A percentile compares a stretch with the other conserved stretches of the same genome.
Evolutionary conservation across 1,284 basidiomycete genomes (phyloP).

Genomic region (Sparassis latifolia): DNA sequence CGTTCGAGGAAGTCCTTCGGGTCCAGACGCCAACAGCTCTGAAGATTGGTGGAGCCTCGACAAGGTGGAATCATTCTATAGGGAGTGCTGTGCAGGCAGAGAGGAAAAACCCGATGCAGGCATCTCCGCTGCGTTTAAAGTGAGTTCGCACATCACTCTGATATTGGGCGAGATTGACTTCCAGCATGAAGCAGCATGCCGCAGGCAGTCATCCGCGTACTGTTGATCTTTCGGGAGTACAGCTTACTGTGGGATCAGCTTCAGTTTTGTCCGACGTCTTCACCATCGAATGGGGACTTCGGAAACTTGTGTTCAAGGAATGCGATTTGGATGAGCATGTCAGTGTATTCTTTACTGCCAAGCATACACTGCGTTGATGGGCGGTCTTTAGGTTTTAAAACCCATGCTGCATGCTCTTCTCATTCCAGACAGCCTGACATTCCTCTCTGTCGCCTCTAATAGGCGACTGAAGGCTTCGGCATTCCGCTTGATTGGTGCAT

Average conservation of each 20-base stretch:
- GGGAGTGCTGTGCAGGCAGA: conserved; percentile 72
- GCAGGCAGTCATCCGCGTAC: conserved; percentile 51
- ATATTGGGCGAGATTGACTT: not conserved
- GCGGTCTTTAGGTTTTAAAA: conserved; percentile 63
- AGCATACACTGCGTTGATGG: not conserved
- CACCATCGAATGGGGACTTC: conserved; percentile 83
- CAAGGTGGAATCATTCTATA: conserved; percentile 75
- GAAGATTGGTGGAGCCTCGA: conserved; percentile 80
- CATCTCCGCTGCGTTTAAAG: conserved; percentile 70
- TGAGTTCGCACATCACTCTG: conserved; percentile 25
- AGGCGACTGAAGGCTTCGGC: conserved; percentile 71
- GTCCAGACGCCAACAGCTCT: conserved; percentile 25
- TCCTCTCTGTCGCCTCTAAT: conserved; percentile 85
- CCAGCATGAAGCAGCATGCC: conserved; percentile 36
- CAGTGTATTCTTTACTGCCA: conserved; percentile 13
- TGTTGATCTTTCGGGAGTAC: conserved; percentile 73
- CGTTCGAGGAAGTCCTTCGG: conserved; percentile 46
- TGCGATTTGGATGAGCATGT: conserved; percentile 79
- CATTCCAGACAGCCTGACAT: conserved; percentile 77
- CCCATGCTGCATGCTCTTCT: conserved; percentile 88
- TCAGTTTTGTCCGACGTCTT: conserved; percentile 85
- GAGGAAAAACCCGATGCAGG: conserved; percentile 65
- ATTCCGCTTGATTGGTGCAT: conserved; percentile 80
- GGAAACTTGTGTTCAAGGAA: conserved; percentile 76
- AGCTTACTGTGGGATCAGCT: conserved; percentile 63